Percentiles rank a stretch among this genome's conserved stretches.
Evolutionary conservation across 1,284 basidiomycete species (phyloP).

Genomic region (Coriolopsis trogii): DNA sequence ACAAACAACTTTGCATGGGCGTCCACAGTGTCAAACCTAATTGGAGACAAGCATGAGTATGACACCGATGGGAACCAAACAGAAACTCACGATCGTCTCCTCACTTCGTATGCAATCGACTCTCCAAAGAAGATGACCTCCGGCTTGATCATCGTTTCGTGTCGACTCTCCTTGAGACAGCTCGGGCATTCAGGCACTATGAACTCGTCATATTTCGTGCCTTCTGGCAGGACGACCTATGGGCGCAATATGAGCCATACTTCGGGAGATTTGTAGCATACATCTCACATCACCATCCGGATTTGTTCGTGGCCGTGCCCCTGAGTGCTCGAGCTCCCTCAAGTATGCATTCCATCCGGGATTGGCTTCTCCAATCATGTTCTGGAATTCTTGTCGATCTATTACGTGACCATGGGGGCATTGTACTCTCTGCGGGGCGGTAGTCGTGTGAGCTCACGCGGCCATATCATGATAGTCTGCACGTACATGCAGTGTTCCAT

Average conservation of each 20-base stretch:
- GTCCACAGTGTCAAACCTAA: slow-evolving; percentile 67
- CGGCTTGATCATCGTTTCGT: slow-evolving; percentile 72
- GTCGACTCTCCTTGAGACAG: slow-evolving; percentile 59
- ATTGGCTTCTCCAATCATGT: slow-evolving; percentile 70
- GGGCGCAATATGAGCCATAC: background rate
- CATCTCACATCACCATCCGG: slow-evolving; percentile 86
- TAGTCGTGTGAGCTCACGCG: background rate
- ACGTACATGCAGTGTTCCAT: slow-evolving; percentile 84
- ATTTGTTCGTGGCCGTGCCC: slow-evolving; percentile 75
- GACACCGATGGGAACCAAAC: background rate
- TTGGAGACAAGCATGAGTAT: background rate
- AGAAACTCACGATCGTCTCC: slow-evolving; percentile 68
- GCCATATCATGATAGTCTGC: background rate
- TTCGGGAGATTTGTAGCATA: background rate
- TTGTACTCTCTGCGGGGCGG: slow-evolving; percentile 59
- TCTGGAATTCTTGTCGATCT: slow-evolving; percentile 75
- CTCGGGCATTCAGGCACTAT: slow-evolving; percentile 75
- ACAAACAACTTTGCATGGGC: slow-evolving; percentile 71
- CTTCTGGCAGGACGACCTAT: slow-evolving; percentile 76
- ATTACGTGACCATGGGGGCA: slow-evolving; percentile 73
- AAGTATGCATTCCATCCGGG: slow-evolving; percentile 79
- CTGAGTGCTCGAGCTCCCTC: slow-evolving; percentile 66
- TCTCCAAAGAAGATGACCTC: slow-evolving; percentile 91
- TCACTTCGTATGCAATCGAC: slow-evolving; percentile 66
- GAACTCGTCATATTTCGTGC: slow-evolving; percentile 76